These are phyloP conservation scores for Penicillium nordicum DNA, from an alignment of 2,329 filamentous ascomycete genomes.

Conservation along the genomic window DNA sequence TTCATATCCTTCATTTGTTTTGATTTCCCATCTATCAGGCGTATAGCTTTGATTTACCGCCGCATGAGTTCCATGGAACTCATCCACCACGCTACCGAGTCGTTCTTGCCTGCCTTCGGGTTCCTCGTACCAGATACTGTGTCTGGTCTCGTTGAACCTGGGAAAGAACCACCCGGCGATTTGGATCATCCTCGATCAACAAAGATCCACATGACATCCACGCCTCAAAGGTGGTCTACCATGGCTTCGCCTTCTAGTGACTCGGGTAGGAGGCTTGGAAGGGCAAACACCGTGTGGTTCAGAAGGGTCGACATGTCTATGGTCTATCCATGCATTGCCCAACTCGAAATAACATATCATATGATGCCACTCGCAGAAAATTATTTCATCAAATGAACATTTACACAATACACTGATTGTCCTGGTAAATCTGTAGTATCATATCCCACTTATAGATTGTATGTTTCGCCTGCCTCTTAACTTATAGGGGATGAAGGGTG, in stretches of 20 bases:
- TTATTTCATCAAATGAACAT: neutral
- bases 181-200: neutral
- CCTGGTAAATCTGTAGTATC: neutral
- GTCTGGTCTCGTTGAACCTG: neutral
- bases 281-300: neutral
- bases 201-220: neutral
- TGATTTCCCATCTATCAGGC: neutral
- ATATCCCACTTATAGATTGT: neutral
- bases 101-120: neutral
- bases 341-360: neutral
- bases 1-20: neutral
- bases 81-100: neutral
- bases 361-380: neutral
- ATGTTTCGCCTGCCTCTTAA: neutral
- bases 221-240: neutral
- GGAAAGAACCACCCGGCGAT: neutral
- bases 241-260: neutral
- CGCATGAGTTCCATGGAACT: neutral
- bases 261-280: neutral
- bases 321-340: neutral
- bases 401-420: neutral
- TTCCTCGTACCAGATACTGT: neutral
- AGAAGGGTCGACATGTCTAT: neutral
- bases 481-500: neutral
- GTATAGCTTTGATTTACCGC: neutral